Conservation (phyloP, 2,329 filamentous ascomycete genomes). For the Trichophyton benhamiae region DNA sequence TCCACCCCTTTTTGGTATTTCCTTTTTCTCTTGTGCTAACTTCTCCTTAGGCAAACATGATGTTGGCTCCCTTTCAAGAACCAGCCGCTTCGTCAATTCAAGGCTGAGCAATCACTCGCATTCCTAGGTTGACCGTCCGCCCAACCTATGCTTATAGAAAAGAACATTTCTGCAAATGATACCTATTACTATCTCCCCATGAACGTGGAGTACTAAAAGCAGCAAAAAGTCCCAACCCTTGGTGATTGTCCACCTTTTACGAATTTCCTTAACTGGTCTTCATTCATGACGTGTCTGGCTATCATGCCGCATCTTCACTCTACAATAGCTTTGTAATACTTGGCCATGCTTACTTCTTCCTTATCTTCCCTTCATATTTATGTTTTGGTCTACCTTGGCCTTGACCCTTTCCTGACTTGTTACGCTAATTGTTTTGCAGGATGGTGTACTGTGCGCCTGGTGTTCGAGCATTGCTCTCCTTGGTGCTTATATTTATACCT, state of each 20-base stretch:
- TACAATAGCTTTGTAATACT: conserved; percentile 4
- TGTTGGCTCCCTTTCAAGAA: conserved; percentile 39
- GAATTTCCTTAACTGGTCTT: conserved; percentile 5
- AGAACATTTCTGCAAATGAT: neutral
- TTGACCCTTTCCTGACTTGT: neutral
- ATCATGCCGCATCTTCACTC: neutral
- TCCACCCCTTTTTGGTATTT: neutral
- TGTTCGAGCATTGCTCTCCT: neutral
- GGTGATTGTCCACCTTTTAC: conserved; percentile 2
- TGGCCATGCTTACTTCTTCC: neutral
- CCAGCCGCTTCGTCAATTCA: conserved; percentile 29
- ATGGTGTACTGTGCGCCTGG: neutral
- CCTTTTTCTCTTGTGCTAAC: conserved; percentile 12
- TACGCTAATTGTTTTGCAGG: neutral
- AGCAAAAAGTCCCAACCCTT: neutral
- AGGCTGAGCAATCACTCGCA: conserved; percentile 17
- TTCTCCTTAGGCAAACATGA: conserved; percentile 56
- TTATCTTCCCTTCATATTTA: neutral
- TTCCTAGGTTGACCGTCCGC: neutral
- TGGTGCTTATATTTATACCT: neutral
- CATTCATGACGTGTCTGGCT: conserved; percentile 1
- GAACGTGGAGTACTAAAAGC: neutral
- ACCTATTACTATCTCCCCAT: neutral
- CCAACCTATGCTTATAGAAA: neutral
- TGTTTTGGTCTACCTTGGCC: neutral